Evolutionary conservation across 768 basidiomycete genomes (phyloP), one percentile per base, ranked within the genome.

Genomic region (Mycena haematopus): DNA sequence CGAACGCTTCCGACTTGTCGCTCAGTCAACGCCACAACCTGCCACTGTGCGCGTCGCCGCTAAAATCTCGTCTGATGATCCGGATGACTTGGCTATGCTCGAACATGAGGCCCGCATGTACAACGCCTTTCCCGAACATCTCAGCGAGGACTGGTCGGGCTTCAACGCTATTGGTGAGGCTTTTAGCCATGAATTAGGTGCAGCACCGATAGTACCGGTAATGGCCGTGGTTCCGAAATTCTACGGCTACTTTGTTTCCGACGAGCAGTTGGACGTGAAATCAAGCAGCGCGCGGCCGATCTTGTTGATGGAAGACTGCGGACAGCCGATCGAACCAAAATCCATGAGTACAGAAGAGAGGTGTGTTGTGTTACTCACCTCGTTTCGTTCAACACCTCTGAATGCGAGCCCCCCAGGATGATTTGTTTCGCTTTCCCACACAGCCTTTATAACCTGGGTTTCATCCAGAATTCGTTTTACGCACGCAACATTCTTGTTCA

Each of bases 231-330:
- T 80, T 1, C 84, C 84, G 0, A 82, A 84, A 67, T 84, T 80
- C 69, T 84, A 78, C 47, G 82, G 84, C 7, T 83, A 79, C 65
- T 85, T 84, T 55, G 66, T 72, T 17, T 58, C 65, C 0, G 65
- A 55, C 0, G 52, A 65, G 24, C 10, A 25, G 5, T 52, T 33
- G 4, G 59, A 62, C 52, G 52, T 61, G 7, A 22, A 29, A 3
- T n/a, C 33, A 3, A 51, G 65, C 17, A 58, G 57, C 21, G 45
- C 56, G 6, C n/a, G 58, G 13, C 63, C 76, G 6, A 78, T 85
- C 46, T 69, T 83, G 40, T 73, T 85, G 8, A 64, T 84, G 52
- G 84, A 84, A 62, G 75, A 81, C 51, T 84, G 84, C 49, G 83
- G 84, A 7, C 27, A 40, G 11, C 76, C 75, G 0, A 68, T 84